Base-by-base conservation (phyloP, 768 basidiomycete genomes). In the Leccinellum rugosiceps region DNA sequence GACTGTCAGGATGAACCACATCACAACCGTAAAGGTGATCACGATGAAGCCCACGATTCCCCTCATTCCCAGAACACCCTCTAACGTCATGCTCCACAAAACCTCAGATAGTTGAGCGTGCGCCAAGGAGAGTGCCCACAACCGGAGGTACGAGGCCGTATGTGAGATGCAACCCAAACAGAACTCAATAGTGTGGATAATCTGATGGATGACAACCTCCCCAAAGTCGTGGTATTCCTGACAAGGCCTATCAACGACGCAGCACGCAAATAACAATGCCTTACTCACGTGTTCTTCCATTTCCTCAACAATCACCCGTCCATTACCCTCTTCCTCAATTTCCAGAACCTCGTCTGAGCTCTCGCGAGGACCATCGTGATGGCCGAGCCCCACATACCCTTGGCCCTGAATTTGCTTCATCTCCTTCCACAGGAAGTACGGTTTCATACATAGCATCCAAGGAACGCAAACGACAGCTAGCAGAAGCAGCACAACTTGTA, bases 151-250 rank as follows among this genome's bases (percentile, higher is more conserved):
- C 15, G 90, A 93, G 13, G 92, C 92, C 1, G 96, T 98, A 73
- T 98, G 96, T 61, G 96, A 98, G 67, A 98, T 98, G 73, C 96
- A 98, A 7, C 96, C 97, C 32, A 99, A 85, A 71, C 97, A 99
- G 76, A 98, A 99, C 76, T 99, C 97, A 74, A 99, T 98, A 25
- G 94, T 96, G 75, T 98, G 97, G 68, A 99, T 99, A 60, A 97
- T 80, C 73, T 99, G 97, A 75, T 99, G 96, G 58, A 98, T 91
- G 23, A 97, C 84, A 57, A 97, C 84, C 73, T 99, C 97, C 68
- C 94, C 79, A 73, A 98, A 92, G 68, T 97, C 94, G 71, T 95
- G 92, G 49, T 90, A 80, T 76, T 94, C 85, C 83, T 88, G 68
- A 61, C 44, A 54, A 55, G 48, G 60, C 52, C 26, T 21, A 56